phyloP scores from a whole-genome alignment of 305 asterid species.

The Coffea humblotiana region DNA sequence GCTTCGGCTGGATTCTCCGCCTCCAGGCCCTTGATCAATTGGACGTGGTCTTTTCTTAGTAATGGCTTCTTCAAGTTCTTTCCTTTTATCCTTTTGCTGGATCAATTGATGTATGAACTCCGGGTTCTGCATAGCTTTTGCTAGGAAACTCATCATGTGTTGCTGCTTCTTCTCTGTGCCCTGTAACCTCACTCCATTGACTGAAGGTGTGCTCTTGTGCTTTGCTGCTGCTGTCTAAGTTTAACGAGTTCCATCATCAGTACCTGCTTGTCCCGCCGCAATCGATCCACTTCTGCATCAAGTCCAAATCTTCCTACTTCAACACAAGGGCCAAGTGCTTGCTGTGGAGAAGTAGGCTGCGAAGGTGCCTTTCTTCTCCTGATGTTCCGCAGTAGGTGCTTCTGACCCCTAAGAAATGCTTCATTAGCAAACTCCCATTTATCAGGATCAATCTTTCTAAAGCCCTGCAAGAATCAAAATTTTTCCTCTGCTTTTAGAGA shows the following conservation, averaged over 20 bases:
- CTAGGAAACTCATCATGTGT: conserved; percentile 79
- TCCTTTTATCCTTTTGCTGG: conserved; percentile 54
- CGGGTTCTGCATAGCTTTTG: conserved; percentile 68
- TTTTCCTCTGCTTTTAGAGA: not conserved
- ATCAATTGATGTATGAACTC: conserved; percentile 57
- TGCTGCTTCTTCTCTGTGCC: conserved; percentile 64
- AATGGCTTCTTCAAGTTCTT: conserved; percentile 49
- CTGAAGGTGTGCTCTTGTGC: conserved; percentile 44
- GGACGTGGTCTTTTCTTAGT: conserved; percentile 43
- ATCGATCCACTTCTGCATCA: conserved; percentile 43
- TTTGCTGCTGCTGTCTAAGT: conserved; percentile 62
- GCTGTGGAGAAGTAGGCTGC: conserved; percentile 29
- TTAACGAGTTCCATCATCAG: conserved; percentile 54
- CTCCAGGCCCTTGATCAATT: conserved; percentile 32
- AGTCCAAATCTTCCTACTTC: conserved; percentile 53
- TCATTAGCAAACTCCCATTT: conserved; percentile 78
- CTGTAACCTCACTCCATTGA: conserved; percentile 56
- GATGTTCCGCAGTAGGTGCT: conserved; percentile 52
- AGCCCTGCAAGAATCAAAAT: conserved; percentile 59
- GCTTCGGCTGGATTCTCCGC: conserved; percentile 24
- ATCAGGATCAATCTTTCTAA: conserved; percentile 75
- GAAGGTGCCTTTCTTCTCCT: conserved; percentile 46
- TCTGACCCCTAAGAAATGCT: conserved; percentile 53
- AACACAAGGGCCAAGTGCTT: conserved; percentile 36
- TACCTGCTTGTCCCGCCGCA: conserved; percentile 52